phyloP scores from a whole-genome alignment of 2,329 filamentous ascomycete genomes.

The Talaromyces islandicus region DNA sequence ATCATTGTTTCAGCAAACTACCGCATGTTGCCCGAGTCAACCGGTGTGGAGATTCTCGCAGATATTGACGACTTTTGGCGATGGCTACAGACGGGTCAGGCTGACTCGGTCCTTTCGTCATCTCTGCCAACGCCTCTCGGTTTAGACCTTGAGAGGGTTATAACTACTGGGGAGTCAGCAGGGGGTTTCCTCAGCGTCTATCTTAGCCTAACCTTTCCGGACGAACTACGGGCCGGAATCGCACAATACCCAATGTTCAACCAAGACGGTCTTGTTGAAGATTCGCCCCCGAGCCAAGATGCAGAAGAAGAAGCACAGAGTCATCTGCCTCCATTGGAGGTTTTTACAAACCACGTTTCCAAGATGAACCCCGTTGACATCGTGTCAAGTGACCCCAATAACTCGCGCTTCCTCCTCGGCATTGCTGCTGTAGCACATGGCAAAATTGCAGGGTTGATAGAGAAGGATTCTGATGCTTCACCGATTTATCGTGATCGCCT shows the following conservation, averaged over 20 bases:
- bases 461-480: conserved; percentile 7
- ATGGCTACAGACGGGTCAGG: conserved; percentile 28
- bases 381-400: conserved; percentile 12
- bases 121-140: conserved; percentile 11
- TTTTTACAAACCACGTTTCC: not conserved
- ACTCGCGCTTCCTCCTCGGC: conserved; percentile 13
- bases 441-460: conserved; percentile 12
- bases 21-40: conserved; percentile 43
- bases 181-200: conserved; percentile 25
- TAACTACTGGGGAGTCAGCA: conserved; percentile 24
- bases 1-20: conserved; percentile 44
- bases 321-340: not conserved
- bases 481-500: conserved; percentile 10
- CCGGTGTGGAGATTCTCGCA: conserved; percentile 37
- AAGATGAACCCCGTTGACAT: conserved; percentile 5
- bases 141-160: conserved; percentile 20
- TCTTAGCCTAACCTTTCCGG: conserved; percentile 19
- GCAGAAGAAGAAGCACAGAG: not conserved
- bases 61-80: conserved; percentile 43
- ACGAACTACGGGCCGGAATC: conserved; percentile 22
- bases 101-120: conserved; percentile 11
- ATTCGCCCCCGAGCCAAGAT: conserved; percentile 9
- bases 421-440: conserved; percentile 15
- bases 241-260: conserved; percentile 29
- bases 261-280: conserved; percentile 13